Conservation (phyloP, 1,139 yeast genomes). For the Taiozyma sp. region DNA sequence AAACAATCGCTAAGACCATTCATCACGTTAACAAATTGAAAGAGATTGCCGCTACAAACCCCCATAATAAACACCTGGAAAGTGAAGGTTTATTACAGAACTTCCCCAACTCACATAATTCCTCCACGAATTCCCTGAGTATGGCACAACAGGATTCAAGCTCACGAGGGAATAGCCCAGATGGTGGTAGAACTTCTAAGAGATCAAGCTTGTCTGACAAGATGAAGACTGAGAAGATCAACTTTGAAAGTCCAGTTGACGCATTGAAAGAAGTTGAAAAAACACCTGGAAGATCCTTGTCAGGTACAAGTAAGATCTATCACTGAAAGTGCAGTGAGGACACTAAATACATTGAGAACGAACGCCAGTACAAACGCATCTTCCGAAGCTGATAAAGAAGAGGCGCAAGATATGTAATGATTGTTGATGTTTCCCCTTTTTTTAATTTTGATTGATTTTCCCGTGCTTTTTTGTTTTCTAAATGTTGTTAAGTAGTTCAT, state of each 20-base stretch:
- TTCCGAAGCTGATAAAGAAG: neutral
- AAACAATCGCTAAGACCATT: constrained; percentile 79
- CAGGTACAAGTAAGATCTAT: constrained; percentile 9
- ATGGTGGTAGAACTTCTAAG: neutral
- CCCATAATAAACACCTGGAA: constrained; percentile 20
- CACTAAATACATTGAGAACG: constrained; percentile 7
- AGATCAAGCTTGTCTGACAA: constrained; percentile 15
- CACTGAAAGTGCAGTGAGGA: constrained; percentile 14
- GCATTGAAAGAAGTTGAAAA: neutral
- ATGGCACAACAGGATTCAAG: neutral
- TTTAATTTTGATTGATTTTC: neutral
- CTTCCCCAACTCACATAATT: constrained; percentile 9
- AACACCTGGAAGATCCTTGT: constrained; percentile 7
- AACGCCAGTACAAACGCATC: neutral
- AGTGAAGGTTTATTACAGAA: constrained; percentile 11
- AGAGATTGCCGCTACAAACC: constrained; percentile 20
- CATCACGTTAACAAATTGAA: constrained; percentile 45
- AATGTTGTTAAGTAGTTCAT: neutral
- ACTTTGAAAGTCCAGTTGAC: neutral
- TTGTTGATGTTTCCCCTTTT: neutral
- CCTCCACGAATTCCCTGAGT: constrained; percentile 8
- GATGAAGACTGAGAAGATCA: constrained; percentile 1
- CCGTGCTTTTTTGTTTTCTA: neutral
- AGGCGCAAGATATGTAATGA: neutral
- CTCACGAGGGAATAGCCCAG: neutral